Conservation (phyloP, 495 filamentous ascomycete genomes). For the Aeminium ludgeri region DNA sequence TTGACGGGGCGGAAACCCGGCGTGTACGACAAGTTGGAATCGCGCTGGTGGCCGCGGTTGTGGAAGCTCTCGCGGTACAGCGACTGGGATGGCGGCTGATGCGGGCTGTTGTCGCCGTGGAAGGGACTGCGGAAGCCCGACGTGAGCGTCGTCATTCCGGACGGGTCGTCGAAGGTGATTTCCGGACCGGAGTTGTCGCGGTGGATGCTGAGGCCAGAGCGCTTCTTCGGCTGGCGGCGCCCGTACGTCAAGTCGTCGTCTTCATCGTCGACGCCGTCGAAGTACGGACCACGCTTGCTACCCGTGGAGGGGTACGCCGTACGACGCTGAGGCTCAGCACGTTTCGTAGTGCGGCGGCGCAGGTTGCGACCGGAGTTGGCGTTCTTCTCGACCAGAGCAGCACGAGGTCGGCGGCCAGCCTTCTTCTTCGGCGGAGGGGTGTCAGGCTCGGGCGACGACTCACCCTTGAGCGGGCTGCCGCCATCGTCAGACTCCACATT, state of each 20-base stretch:
- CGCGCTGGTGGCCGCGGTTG: slow-evolving; percentile 2
- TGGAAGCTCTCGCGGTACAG: background rate
- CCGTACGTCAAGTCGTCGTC: slow-evolving; percentile 13
- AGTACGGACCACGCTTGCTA: slow-evolving; percentile 11
- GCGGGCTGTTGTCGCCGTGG: background rate
- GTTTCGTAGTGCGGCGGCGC: slow-evolving; percentile 4
- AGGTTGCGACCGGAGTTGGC: slow-evolving; percentile 7
- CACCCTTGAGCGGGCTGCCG: slow-evolving; percentile 5
- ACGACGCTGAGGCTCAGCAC: background rate
- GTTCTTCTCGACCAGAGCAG: slow-evolving; percentile 8
- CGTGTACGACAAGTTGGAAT: background rate
- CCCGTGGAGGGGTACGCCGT: no score
- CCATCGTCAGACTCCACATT: slow-evolving; percentile 11
- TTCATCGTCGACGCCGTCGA: slow-evolving; percentile 5
- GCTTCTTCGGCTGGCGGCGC: background rate
- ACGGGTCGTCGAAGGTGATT: slow-evolving; percentile 20
- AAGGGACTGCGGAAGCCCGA: slow-evolving; percentile 16
- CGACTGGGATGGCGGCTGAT: background rate
- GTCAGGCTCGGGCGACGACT: slow-evolving; percentile 7
- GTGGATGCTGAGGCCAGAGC: slow-evolving; percentile 11
- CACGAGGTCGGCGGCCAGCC: background rate
- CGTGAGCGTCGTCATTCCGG: slow-evolving; percentile 17
- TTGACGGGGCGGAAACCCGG: background rate
- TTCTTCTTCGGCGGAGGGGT: slow-evolving; percentile 2
- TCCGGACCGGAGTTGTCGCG: slow-evolving; percentile 16